Evolutionary conservation across 768 basidiomycete species (phyloP).

Genomic region (Rhodotorula kratochvilovae): DNA sequence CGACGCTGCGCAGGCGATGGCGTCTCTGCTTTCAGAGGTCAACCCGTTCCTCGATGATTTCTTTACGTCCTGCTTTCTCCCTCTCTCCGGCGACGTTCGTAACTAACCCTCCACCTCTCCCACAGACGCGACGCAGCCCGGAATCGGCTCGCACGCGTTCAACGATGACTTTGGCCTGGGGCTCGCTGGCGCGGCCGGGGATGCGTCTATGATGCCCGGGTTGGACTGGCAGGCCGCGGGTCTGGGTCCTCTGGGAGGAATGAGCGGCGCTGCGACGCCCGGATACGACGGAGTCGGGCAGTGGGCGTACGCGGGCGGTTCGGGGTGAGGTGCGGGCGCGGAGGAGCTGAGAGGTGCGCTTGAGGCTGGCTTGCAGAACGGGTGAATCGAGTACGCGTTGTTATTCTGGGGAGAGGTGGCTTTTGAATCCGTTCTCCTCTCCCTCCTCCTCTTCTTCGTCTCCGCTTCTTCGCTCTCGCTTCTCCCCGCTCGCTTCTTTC

Average conservation of each 20-base stretch:
- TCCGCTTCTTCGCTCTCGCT: too few species aligned
- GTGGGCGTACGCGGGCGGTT: too few species aligned
- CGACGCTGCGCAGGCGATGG: conserved; percentile 28
- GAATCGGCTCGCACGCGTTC: conserved; percentile 13
- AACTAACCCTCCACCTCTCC: not conserved
- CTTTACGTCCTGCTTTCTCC: not conserved
- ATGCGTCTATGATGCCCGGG: not conserved
- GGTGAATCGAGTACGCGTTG: too few species aligned
- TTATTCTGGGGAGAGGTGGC: too few species aligned
- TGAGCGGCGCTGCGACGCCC: too few species aligned
- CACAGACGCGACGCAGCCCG: conserved; percentile 17
- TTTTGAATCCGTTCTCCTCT: too few species aligned
- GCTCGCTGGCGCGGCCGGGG: not conserved
- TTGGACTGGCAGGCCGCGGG: not conserved
- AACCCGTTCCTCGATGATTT: conserved; percentile 30
- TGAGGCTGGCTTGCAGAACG: too few species aligned
- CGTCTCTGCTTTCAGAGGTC: conserved; percentile 13
- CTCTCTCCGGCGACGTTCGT: not conserved
- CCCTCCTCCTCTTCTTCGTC: too few species aligned
- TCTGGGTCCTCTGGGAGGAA: not conserved
- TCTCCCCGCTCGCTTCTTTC: too few species aligned
- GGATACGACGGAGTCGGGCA: too few species aligned
- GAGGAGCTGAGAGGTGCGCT: too few species aligned
- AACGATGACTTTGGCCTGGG: conserved; percentile 31
- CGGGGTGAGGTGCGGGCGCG: too few species aligned